Percentiles rank a stretch among this genome's conserved stretches.
These are phyloP conservation scores for Rhytidiadelphus loreus DNA, from an alignment of 225 moss, liverwort and hornwort genomes.

Conservation along the genomic window DNA sequence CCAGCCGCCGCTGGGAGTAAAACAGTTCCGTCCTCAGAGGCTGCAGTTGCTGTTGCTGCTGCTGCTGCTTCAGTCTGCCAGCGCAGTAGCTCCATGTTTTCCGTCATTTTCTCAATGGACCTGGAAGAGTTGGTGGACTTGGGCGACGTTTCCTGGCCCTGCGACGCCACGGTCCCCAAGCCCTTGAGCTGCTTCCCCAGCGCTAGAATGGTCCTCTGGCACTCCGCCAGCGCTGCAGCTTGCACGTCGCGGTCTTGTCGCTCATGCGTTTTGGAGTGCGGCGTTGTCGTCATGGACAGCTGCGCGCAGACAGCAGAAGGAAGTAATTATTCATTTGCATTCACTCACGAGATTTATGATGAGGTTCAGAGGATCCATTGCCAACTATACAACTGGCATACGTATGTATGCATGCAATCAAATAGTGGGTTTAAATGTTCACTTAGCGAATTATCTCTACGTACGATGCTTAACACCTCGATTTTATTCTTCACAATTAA, in stretches of 20 bases:
- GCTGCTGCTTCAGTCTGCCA: slow-evolving; percentile 31
- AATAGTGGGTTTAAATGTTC: too few relatives aligned
- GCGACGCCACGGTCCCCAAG: slow-evolving; percentile 12
- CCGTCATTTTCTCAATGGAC: slow-evolving; percentile 41
- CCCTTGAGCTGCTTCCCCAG: slow-evolving; percentile 59
- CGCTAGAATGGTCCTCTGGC: slow-evolving; percentile 49
- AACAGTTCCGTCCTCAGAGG: not conserved
- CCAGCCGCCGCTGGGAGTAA: not conserved
- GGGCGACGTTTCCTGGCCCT: slow-evolving; percentile 4
- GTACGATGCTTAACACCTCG: too few relatives aligned
- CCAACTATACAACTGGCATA: not conserved
- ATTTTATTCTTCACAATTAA: too few relatives aligned
- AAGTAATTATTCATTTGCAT: not conserved
- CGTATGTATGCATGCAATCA: not conserved
- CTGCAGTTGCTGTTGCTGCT: not conserved
- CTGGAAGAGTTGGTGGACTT: slow-evolving; percentile 27
- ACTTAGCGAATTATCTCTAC: not conserved
- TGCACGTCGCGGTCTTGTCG: slow-evolving; percentile 41
- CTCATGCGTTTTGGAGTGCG: slow-evolving; percentile 22
- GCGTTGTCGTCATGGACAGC: not conserved
- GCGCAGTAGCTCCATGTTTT: slow-evolving; percentile 44
- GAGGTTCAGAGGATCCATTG: not conserved
- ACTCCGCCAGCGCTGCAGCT: slow-evolving; percentile 48
- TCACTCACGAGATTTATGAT: not conserved
- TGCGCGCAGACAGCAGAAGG: not conserved